Evolutionary conservation across 345 rosid species (phyloP).

Genomic region (Ceriops decandra): DNA sequence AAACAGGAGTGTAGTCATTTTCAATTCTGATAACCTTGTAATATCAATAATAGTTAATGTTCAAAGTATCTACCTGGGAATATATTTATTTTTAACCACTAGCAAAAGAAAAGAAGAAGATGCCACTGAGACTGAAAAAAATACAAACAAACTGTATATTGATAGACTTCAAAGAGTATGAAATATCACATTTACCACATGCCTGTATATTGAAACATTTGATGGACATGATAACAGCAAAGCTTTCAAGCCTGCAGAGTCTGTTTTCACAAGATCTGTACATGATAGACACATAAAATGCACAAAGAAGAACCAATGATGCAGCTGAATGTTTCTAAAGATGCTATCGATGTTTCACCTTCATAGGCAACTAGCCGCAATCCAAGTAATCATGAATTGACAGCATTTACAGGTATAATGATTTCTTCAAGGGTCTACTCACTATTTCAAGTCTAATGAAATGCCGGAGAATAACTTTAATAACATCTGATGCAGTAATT

Average conservation of each 20-base stretch:
- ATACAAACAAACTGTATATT: not conserved
- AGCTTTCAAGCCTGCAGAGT: not conserved
- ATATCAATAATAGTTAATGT: conserved; percentile 6
- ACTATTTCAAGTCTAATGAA: not conserved
- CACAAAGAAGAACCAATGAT: not conserved
- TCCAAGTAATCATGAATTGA: not conserved
- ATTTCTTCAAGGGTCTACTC: not conserved
- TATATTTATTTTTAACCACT: not conserved
- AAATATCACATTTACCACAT: not conserved
- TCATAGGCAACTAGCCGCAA: not conserved
- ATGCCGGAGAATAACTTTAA: conserved; percentile 1
- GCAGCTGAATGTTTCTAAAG: not conserved
- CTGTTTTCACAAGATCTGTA: not conserved
- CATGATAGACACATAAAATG: not conserved
- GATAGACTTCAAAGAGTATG: conserved; percentile 1
- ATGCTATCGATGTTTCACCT: not conserved
- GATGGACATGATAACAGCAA: not conserved
- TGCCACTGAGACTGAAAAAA: not conserved
- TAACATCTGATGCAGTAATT: not conserved
- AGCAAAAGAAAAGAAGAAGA: not conserved
- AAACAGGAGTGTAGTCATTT: conserved; percentile 5
- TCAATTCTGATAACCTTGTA: conserved; percentile 8
- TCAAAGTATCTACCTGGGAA: not conserved
- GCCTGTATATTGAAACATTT: not conserved
- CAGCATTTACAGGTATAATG: not conserved